phyloP scores from a whole-genome alignment of 768 basidiomycete species.

The Boletus speciosus region DNA sequence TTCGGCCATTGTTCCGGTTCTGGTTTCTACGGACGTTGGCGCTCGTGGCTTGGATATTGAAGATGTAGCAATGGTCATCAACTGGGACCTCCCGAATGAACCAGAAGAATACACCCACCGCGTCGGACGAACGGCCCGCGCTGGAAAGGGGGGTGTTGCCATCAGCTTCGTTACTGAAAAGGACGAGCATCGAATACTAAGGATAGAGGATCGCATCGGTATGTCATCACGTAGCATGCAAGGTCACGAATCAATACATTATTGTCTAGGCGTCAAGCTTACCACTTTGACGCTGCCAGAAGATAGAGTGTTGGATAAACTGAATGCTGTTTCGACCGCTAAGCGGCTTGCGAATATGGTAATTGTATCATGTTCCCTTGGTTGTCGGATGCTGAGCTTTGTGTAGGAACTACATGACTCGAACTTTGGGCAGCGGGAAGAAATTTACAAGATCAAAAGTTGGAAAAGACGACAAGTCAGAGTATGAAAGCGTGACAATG shows the following conservation, averaged over 20 bases:
- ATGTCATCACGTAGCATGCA: constrained; percentile 29
- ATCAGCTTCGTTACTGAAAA: constrained; percentile 94
- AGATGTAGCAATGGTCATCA: constrained; percentile 92
- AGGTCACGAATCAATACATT: neutral
- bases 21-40: constrained; percentile 94
- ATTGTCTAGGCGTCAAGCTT: constrained; percentile 62
- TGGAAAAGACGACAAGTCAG: constrained; percentile 19
- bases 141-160: constrained; percentile 84
- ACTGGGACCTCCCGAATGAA: constrained; percentile 92
- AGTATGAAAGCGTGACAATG: neutral
- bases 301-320: constrained; percentile 71
- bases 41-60: constrained; percentile 95
- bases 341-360: constrained; percentile 95
- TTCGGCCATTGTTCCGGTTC: constrained; percentile 80
- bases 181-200: constrained; percentile 80
- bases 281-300: constrained; percentile 76
- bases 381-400: constrained; percentile 2
- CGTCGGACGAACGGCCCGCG: constrained; percentile 90
- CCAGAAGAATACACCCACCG: constrained; percentile 96
- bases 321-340: constrained; percentile 89
- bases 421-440: constrained; percentile 85
- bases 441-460: constrained; percentile 68
- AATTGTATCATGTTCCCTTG: neutral
- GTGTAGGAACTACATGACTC: constrained; percentile 79
- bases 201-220: constrained; percentile 87